Base-by-base conservation (phyloP, 306 rosid species). In the Quercus robur region DNA sequence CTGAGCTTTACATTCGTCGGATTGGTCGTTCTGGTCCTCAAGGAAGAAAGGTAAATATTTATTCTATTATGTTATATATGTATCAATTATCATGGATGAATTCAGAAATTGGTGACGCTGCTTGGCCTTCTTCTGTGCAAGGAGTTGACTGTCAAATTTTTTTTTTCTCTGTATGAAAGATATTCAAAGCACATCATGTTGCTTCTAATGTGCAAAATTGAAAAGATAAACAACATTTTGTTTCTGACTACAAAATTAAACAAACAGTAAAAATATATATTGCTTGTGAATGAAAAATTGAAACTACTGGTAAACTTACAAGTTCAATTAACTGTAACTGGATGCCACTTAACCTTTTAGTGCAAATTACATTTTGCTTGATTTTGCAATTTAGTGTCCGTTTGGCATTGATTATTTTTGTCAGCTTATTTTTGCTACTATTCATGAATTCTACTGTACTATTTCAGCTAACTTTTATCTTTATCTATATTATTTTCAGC, bases 11-110 rank as follows among this genome's bases (percentile, higher is more conserved):
- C 87, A 95, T 95, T 77, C 96, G 91, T 80, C 88, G 96, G 21
- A 95, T 95, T 74, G 98, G 98, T 59, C 91, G 96, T 12, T 95
- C 99, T 83, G 99, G 98, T 74, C 99, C 98, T 71, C 93, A 93
- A 85, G 99, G 98, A 33, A 94, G 99, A 81, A 95, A 95, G 98
- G 99, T 95, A 8, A 8, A 41, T 41, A 90, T 71, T 69, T 73
- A 12, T 68, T 26, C 21, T 33, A 4, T 64, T 5, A 12, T 52
- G 19, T 25, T 41, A 41, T 41, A 41, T 41, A 41, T 6, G 1
- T 30, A 2, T 66, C 5, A 7, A 23, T 6, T 35, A 56, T 12
- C n/a, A 26, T 26, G 33, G 13, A 17, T 52, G 31, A 15, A 21
- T 44, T 26, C 3, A 58, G 58, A 51, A 18, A 78, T 54, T 51